Evolutionary conservation across 257 asterid species (phyloP).

Genomic region (Datura wrightii): DNA sequence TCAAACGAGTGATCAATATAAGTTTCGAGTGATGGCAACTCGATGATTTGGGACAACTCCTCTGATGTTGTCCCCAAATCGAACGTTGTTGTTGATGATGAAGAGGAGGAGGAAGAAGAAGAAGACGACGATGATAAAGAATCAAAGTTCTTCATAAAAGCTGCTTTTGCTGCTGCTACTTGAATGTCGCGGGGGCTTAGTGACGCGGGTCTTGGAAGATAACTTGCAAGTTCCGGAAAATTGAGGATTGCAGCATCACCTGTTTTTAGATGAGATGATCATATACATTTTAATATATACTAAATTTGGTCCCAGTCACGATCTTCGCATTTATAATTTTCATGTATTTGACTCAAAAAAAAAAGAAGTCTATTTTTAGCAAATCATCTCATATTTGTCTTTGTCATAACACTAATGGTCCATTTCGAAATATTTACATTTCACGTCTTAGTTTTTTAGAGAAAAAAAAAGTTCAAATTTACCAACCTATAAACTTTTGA

Average conservation of each 20-base stretch:
- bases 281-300: not conserved
- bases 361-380: not conserved
- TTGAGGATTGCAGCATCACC: slow-evolving; percentile 59
- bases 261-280: not conserved
- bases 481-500: too few species aligned
- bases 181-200: slow-evolving; percentile 72
- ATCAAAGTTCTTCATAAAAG: slow-evolving; percentile 66
- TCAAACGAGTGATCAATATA: slow-evolving; percentile 42
- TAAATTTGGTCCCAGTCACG: too few species aligned
- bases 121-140: slow-evolving; percentile 22
- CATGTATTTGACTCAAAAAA: too few species aligned
- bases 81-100: slow-evolving; percentile 38
- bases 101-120: slow-evolving; percentile 39
- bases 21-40: slow-evolving; percentile 65
- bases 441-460: not conserved
- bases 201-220: slow-evolving; percentile 67
- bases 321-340: too few species aligned
- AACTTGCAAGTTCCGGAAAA: slow-evolving; percentile 61
- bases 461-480: too few species aligned
- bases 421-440: too few species aligned
- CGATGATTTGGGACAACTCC: slow-evolving; percentile 68
- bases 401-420: not conserved
- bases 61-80: slow-evolving; percentile 51
- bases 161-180: slow-evolving; percentile 82
- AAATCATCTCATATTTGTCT: not conserved